These are phyloP conservation scores for Chalciporus piperatus DNA, from an alignment of 768 basidiomycete genomes.

Conservation along the genomic window DNA sequence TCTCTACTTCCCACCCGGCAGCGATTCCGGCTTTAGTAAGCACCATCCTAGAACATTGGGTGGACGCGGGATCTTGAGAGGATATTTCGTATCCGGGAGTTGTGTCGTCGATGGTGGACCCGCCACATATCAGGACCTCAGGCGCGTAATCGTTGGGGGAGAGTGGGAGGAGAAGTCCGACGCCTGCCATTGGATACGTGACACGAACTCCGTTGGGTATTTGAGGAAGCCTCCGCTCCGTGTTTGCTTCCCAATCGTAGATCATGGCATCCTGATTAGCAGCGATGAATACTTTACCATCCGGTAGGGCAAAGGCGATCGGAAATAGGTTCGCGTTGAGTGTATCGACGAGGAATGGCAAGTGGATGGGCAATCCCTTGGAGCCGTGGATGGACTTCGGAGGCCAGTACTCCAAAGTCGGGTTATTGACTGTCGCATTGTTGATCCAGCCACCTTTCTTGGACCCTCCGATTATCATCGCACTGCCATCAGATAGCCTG, in stretches of 20 bases:
- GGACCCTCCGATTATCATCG: constrained; percentile 80
- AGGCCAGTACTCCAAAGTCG: constrained; percentile 79
- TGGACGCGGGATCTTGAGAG: constrained; percentile 69
- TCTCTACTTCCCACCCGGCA: constrained; percentile 70
- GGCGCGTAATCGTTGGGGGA: constrained; percentile 62
- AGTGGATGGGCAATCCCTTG: constrained; percentile 62
- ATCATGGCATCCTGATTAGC: constrained; percentile 79
- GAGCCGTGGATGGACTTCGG: constrained; percentile 69
- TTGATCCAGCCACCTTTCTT: constrained; percentile 86
- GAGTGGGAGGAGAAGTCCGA: constrained; percentile 70
- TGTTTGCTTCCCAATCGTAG: constrained; percentile 69
- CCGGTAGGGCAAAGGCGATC: constrained; percentile 68
- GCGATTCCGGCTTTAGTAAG: constrained; percentile 63
- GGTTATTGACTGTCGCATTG: constrained; percentile 76
- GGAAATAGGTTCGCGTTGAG: constrained; percentile 84
- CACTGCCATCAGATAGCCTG: constrained; percentile 73
- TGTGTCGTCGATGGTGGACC: constrained; percentile 62
- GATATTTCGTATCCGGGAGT: constrained; percentile 61
- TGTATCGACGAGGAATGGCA: constrained; percentile 65
- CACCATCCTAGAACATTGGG: constrained; percentile 69
- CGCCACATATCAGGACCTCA: constrained; percentile 75
- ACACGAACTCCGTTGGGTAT: constrained; percentile 79
- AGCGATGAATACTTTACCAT: constrained; percentile 69
- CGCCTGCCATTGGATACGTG: constrained; percentile 81
- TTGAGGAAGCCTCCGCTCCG: constrained; percentile 57